Conservation (phyloP, 2,329 filamentous ascomycete species). For the Aspergillus pseudotamarii region DNA sequence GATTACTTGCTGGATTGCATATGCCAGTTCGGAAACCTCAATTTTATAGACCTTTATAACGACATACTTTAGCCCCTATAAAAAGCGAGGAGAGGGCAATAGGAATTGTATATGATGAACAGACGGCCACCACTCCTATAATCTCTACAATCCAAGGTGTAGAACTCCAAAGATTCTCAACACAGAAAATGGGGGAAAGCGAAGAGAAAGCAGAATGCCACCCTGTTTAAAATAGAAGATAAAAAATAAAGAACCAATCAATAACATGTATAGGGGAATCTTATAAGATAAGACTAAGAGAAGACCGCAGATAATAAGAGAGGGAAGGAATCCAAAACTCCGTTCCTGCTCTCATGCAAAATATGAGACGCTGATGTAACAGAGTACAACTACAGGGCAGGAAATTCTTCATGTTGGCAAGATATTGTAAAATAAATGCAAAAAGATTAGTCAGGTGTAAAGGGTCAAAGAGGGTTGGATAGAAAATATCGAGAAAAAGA, state of each 20-base stretch:
- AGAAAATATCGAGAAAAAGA: slow-evolving; percentile 16
- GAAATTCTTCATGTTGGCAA: neutral
- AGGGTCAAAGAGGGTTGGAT: neutral
- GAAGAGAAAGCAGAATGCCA: slow-evolving; percentile 15
- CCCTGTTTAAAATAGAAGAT: slow-evolving; percentile 5
- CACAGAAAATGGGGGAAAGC: neutral
- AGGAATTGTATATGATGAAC: neutral
- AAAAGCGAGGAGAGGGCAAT: neutral
- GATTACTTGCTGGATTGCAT: neutral
- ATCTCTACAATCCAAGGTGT: slow-evolving; percentile 5
- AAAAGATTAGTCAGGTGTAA: slow-evolving; percentile 2
- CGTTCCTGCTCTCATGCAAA: neutral
- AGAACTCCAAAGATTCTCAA: slow-evolving; percentile 3
- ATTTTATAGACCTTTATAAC: neutral
- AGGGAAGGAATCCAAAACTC: neutral
- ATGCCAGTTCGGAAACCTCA: neutral
- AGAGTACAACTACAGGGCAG: slow-evolving; percentile 3
- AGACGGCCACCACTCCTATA: slow-evolving; percentile 3
- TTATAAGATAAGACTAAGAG: slow-evolving; percentile 13
- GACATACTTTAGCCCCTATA: neutral
- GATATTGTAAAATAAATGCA: neutral
- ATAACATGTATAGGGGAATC: slow-evolving; percentile 24
- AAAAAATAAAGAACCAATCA: neutral
- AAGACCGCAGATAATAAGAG: slow-evolving; percentile 6
- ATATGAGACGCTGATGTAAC: neutral